phyloP scores from a whole-genome alignment of 768 basidiomycete species.

The Gymnopilus dilepis region DNA sequence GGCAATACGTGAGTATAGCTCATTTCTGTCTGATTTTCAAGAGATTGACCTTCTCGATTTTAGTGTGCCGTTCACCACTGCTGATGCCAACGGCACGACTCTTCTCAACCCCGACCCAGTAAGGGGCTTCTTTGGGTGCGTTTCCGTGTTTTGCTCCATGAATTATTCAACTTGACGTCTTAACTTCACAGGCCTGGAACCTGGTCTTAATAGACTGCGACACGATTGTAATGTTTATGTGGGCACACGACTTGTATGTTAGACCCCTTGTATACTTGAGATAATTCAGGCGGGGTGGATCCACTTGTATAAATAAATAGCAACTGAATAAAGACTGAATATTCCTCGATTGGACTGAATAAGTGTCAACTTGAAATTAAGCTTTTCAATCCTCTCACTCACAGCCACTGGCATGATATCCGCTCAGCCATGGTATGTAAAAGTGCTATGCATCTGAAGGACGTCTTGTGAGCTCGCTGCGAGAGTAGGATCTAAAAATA shows the following conservation, averaged over 20 bases:
- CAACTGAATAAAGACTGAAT: neutral
- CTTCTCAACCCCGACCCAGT: conserved; percentile 33
- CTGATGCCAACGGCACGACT: conserved; percentile 45
- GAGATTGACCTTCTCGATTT: neutral
- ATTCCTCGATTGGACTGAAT: too few relatives aligned
- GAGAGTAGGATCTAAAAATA: too few relatives aligned
- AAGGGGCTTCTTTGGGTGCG: conserved; percentile 28
- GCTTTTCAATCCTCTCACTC: too few relatives aligned
- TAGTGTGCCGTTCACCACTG: conserved; percentile 45
- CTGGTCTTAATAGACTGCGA: conserved; percentile 24
- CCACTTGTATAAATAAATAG: neutral
- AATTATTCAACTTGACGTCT: neutral
- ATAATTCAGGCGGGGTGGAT: conserved; percentile 1
- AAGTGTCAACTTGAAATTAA: too few relatives aligned
- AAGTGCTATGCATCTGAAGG: too few relatives aligned
- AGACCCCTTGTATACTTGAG: neutral
- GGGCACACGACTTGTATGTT: conserved; percentile 1
- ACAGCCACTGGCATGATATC: too few relatives aligned
- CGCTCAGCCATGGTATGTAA: too few relatives aligned
- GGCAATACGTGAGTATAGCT: conserved; percentile 57
- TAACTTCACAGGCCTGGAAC: conserved; percentile 20
- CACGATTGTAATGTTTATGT: conserved; percentile 5
- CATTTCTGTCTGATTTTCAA: neutral
- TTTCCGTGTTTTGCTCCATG: neutral
- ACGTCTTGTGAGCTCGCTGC: too few relatives aligned